phyloP scores from a whole-genome alignment of 805 yeast genomes.

The Candida andamanensis region DNA sequence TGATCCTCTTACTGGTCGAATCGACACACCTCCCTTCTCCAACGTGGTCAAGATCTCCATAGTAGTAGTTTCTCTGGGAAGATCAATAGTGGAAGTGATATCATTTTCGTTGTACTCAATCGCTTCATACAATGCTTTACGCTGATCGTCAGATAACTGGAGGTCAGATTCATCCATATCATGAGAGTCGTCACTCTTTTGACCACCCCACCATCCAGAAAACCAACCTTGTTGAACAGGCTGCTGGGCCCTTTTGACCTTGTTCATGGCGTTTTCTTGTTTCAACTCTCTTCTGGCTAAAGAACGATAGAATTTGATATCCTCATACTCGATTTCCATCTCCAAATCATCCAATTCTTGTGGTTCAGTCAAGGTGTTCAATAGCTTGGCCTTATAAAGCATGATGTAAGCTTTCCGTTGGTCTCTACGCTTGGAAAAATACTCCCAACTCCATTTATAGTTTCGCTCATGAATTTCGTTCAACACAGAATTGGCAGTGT shows the following conservation, averaged over 20 bases:
- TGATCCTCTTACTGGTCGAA: slow-evolving; percentile 39
- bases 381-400: slow-evolving; percentile 61
- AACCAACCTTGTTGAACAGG: slow-evolving; percentile 52
- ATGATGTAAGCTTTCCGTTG: slow-evolving; percentile 62
- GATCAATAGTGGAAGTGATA: slow-evolving; percentile 47
- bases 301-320: slow-evolving; percentile 79
- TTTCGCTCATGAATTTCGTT: slow-evolving; percentile 78
- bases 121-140: slow-evolving; percentile 85
- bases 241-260: slow-evolving; percentile 13
- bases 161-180: slow-evolving; percentile 20
- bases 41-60: slow-evolving; percentile 63
- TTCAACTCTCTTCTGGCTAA: slow-evolving; percentile 64
- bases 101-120: slow-evolving; percentile 78
- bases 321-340: slow-evolving; percentile 60
- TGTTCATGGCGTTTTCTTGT: slow-evolving; percentile 40
- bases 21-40: slow-evolving; percentile 70
- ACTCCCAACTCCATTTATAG: slow-evolving; percentile 86
- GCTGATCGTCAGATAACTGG: slow-evolving; percentile 73
- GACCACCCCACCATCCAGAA: slow-evolving; percentile 56
- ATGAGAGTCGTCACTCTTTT: slow-evolving; percentile 5
- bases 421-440: slow-evolving; percentile 64
- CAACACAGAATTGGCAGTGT: slow-evolving; percentile 70
- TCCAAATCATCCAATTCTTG: slow-evolving; percentile 50
- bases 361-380: slow-evolving; percentile 19
- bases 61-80: slow-evolving; percentile 72